These are phyloP conservation scores for Onygenales sp. DNA, from an alignment of 2,329 filamentous ascomycete species.

Conservation along the genomic window DNA sequence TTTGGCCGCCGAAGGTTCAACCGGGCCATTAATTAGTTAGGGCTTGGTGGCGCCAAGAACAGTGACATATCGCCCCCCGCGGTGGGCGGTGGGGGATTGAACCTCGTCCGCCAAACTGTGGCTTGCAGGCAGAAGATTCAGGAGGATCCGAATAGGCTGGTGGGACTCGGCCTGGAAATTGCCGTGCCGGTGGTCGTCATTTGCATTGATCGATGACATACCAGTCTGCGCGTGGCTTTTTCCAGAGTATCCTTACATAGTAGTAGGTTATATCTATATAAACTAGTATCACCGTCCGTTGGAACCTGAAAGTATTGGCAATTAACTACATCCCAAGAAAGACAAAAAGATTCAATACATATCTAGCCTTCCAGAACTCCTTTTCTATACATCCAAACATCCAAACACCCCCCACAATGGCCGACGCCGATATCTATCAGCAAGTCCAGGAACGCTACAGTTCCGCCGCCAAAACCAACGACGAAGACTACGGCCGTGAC, in stretches of 20 bases:
- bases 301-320: neutral
- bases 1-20: neutral
- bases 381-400: neutral
- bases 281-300: too few species aligned
- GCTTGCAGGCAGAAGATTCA: too few species aligned
- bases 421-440: conserved; percentile 10
- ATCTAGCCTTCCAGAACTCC: neutral
- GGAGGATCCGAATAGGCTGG: too few species aligned
- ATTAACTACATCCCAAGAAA: neutral
- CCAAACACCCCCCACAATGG: conserved; percentile 5
- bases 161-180: too few species aligned
- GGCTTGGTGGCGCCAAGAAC: neutral
- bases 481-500: conserved; percentile 27
- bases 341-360: neutral
- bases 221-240: too few species aligned
- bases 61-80: neutral
- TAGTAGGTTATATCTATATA: too few species aligned
- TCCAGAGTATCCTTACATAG: too few species aligned
- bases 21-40: neutral
- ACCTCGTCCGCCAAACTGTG: too few species aligned
- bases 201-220: neutral
- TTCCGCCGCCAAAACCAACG: conserved; percentile 20
- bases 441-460: conserved; percentile 14
- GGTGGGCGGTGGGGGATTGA: neutral
- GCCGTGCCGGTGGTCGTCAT: neutral